Conservation (phyloP, 768 basidiomycete species). For the Termitomyces titanicus region DNA sequence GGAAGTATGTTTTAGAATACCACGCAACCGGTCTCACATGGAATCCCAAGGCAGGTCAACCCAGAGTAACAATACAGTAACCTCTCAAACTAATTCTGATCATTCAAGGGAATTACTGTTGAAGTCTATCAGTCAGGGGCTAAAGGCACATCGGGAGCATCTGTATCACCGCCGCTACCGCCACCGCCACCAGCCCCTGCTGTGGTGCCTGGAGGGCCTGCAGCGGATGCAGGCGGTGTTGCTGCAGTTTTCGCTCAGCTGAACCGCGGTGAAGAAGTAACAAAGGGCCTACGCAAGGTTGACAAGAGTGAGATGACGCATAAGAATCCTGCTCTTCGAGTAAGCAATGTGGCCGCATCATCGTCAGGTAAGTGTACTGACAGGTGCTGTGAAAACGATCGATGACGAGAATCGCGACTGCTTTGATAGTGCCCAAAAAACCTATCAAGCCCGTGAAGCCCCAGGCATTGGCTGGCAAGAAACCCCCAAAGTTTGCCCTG, state of each 20-base stretch:
- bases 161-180: constrained; percentile 53
- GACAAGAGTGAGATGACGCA: constrained; percentile 98
- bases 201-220: constrained; percentile 39
- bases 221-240: constrained; percentile 48
- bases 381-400: background rate
- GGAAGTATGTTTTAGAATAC: constrained; percentile 79
- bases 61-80: background rate
- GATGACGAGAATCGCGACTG: background rate
- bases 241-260: constrained; percentile 88
- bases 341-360: constrained; percentile 43
- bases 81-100: background rate
- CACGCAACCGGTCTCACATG: constrained; percentile 86
- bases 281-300: constrained; percentile 88
- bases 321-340: constrained; percentile 89
- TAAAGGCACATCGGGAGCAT: constrained; percentile 31
- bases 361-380: constrained; percentile 23
- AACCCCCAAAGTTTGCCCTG: constrained; percentile 83
- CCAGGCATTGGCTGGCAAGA: constrained; percentile 78
- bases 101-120: constrained; percentile 49
- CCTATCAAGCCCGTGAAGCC: constrained; percentile 86
- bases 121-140: constrained; percentile 44
- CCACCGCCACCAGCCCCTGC: constrained; percentile 52
- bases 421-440: constrained; percentile 43
- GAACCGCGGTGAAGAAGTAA: constrained; percentile 87
- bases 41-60: constrained; percentile 69